Base-by-base conservation (phyloP, 2,329 filamentous ascomycete species). In the Gaeumannomyces tritici region DNA sequence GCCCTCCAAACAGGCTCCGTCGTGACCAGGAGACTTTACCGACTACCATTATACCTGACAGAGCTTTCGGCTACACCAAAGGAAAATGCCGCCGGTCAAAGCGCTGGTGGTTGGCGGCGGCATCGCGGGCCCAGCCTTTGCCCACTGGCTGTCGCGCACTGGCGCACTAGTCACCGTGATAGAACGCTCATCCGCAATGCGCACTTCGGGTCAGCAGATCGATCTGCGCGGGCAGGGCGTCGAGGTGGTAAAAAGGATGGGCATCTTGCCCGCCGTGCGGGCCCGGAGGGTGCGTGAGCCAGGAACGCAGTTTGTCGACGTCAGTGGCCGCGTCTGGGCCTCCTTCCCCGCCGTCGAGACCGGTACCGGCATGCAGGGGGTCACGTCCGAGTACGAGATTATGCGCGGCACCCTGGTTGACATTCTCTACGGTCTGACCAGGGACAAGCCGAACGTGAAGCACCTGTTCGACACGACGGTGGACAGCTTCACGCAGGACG, bases 371-470 rank as follows among this genome's bases (percentile, higher is more conserved):
- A 68, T 66, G 51, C 79, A 82, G 67, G 72, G 71, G 9, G 69
- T 83, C 28, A 82, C 79, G 0, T 79, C 77, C 63, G 84, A 87
- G 62, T 85, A 77, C 64, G 84, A 87, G 72, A 81, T 87, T 59
- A 81, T 87, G 76, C 75, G 84, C 11, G 82, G 80, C 0, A 80
- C 85, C 61, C 67, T 87, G 21, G 77, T 78, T 4, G 70, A 73
- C 15, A 72, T 86, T 2, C 68, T 87, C 1, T 79, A 80, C 66
- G 74, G 82, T 0, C 42, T 47, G 18, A 47, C 42, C 15, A 21
- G 15, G 15, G 70, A 66, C 24, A 75, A 72, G 24, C 66, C 62
- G 2, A 57, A 29, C 35, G 66, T 71, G 12, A 63, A 61, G 31
- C 70, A 72, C 35, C 24, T 71, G 1, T 75, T 71, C 59, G 68